phyloP scores from a whole-genome alignment of 2,329 filamentous ascomycete genomes.

The Apiospora phragmitis region DNA sequence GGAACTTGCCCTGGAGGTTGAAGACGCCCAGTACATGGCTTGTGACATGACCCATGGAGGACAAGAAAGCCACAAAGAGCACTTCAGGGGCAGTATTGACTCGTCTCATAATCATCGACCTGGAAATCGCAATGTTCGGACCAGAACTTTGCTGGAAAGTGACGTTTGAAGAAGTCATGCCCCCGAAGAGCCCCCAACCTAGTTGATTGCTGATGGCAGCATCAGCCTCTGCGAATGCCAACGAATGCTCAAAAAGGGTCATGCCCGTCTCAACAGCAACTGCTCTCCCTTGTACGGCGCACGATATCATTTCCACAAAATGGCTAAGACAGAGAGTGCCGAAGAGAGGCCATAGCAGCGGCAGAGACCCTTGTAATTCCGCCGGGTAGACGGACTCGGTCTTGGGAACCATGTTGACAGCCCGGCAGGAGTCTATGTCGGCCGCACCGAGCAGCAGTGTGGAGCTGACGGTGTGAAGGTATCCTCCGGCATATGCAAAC shows the following conservation, averaged over 20 bases:
- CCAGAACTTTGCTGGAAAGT: constrained; percentile 42
- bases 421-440: constrained; percentile 73
- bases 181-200: constrained; percentile 65
- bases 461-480: constrained; percentile 73
- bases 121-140: constrained; percentile 51
- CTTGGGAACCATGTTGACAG: constrained; percentile 69
- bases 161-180: constrained; percentile 41
- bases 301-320: constrained; percentile 85
- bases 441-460: constrained; percentile 70
- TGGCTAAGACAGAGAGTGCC: constrained; percentile 72
- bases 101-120: constrained; percentile 70
- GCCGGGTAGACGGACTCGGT: constrained; percentile 50
- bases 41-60: constrained; percentile 82
- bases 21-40: constrained; percentile 82
- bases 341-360: constrained; percentile 74
- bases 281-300: constrained; percentile 80
- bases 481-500: constrained; percentile 68
- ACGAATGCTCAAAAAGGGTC: constrained; percentile 93
- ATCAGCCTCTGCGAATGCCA: constrained; percentile 95
- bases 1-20: constrained; percentile 74
- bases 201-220: constrained; percentile 80
- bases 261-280: constrained; percentile 87
- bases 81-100: constrained; percentile 91
- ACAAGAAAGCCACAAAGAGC: constrained; percentile 83
- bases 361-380: constrained; percentile 74